Percentiles rank a stretch among this genome's conserved stretches.
phyloP scores from a whole-genome alignment of 2,329 filamentous ascomycete genomes.

The Penicillium paneum region DNA sequence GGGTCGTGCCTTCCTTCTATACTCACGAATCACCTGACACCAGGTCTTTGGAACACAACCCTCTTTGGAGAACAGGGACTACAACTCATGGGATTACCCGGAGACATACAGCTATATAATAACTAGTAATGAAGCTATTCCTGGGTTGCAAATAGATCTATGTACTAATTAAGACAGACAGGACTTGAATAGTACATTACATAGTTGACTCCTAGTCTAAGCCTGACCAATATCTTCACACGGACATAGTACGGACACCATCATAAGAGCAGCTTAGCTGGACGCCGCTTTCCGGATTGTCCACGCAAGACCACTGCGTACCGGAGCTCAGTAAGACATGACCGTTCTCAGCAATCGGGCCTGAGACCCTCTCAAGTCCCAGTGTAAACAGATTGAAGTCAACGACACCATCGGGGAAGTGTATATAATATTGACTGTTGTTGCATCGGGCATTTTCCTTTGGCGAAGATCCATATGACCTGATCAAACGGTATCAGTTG shows the following conservation, averaged over 20 bases:
- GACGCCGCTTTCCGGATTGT: slow-evolving; percentile 10
- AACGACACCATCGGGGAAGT: slow-evolving; percentile 18
- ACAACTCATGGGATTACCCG: neutral
- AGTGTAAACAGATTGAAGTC: slow-evolving; percentile 23
- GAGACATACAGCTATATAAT: neutral
- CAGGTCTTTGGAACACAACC: neutral
- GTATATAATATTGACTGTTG: slow-evolving; percentile 25
- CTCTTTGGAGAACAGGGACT: neutral
- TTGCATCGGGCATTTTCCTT: slow-evolving; percentile 21
- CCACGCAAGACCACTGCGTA: slow-evolving; percentile 20
- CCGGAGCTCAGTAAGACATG: slow-evolving; percentile 16
- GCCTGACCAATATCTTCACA: neutral
- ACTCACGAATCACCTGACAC: neutral
- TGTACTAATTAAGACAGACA: neutral
- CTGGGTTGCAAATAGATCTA: neutral
- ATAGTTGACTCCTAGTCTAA: neutral
- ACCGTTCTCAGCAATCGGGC: slow-evolving; percentile 19
- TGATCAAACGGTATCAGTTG: neutral
- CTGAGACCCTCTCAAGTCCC: slow-evolving; percentile 20
- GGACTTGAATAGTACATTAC: neutral
- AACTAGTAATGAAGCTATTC: neutral
- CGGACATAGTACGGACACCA: slow-evolving; percentile 13
- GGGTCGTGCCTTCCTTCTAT: neutral
- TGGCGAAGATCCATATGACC: slow-evolving; percentile 16
- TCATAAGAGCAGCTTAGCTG: slow-evolving; percentile 16